Evolutionary conservation across 2,329 filamentous ascomycete species (phyloP).

Genomic region (Penicillium frequentans): DNA sequence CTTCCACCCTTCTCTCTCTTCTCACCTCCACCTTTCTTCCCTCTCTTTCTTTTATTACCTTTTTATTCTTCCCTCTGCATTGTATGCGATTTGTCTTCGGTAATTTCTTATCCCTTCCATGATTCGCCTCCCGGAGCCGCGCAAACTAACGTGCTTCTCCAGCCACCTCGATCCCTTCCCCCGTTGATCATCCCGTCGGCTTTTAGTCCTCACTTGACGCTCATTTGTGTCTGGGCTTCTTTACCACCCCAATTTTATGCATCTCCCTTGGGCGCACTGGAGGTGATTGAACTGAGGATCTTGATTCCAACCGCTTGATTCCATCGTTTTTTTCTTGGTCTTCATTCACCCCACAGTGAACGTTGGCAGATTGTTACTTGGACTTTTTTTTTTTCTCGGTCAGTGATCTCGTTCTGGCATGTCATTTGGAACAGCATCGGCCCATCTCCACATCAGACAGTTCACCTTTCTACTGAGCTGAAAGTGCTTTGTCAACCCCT

Average conservation of each 20-base stretch:
- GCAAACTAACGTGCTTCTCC: slow-evolving; percentile 31
- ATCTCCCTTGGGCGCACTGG: slow-evolving; percentile 9
- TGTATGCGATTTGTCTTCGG: neutral
- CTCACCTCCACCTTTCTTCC: slow-evolving; percentile 22
- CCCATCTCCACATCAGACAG: neutral
- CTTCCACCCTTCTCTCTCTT: slow-evolving; percentile 19
- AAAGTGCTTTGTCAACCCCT: slow-evolving; percentile 21
- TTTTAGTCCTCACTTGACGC: slow-evolving; percentile 22
- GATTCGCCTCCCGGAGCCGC: slow-evolving; percentile 16
- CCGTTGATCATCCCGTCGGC: slow-evolving; percentile 27
- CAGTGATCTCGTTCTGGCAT: neutral
- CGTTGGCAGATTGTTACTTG: neutral
- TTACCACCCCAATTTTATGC: slow-evolving; percentile 10
- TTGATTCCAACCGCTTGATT: slow-evolving; percentile 6
- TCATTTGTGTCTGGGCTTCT: slow-evolving; percentile 12
- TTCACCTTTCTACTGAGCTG: neutral
- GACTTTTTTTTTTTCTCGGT: neutral
- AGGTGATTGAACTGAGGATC: slow-evolving; percentile 8
- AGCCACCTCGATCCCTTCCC: slow-evolving; percentile 39
- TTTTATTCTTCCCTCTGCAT: neutral
- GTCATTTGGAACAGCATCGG: neutral
- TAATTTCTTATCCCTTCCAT: slow-evolving; percentile 16
- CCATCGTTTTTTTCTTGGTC: slow-evolving; percentile 8
- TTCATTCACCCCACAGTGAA: neutral
- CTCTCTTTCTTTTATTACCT: slow-evolving; percentile 19